These are phyloP conservation scores for Yamadazyma atmosphaerica DNA, from an alignment of 1,139 yeast species.

Conservation along the genomic window DNA sequence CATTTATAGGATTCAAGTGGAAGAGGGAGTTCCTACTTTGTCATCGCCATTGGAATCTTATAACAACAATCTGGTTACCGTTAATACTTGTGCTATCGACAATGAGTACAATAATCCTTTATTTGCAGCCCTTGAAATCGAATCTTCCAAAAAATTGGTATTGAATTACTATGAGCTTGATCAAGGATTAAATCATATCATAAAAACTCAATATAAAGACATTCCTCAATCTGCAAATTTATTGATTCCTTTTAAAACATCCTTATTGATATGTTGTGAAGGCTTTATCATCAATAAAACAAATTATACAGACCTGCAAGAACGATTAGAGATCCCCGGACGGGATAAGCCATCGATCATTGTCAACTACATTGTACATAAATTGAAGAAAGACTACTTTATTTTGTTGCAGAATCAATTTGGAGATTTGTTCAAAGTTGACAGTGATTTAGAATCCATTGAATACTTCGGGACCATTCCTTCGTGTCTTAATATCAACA, in stretches of 20 bases:
- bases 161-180: conserved; percentile 79
- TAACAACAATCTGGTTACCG: conserved; percentile 52
- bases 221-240: conserved; percentile 32
- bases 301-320: conserved; percentile 8
- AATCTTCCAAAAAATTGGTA: conserved; percentile 28
- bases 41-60: conserved; percentile 78
- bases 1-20: conserved; percentile 45
- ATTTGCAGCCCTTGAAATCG: conserved; percentile 80
- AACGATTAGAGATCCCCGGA: conserved; percentile 45
- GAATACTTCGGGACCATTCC: conserved; percentile 78
- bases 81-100: conserved; percentile 61
- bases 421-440: conserved; percentile 73
- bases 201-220: conserved; percentile 39
- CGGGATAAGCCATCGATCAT: conserved; percentile 36
- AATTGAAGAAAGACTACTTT: conserved; percentile 62
- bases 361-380: conserved; percentile 63
- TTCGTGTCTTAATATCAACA: conserved; percentile 50
- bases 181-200: conserved; percentile 77
- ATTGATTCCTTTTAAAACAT: conserved; percentile 34
- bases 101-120: conserved; percentile 79
- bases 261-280: conserved; percentile 36
- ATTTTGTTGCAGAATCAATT: conserved; percentile 66
- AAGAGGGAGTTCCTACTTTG: conserved; percentile 44
- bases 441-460: conserved; percentile 17
- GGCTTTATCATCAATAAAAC: conserved; percentile 28